Conservation (phyloP, 139 green algal genomes). For the Trebouxia sp. region DNA sequence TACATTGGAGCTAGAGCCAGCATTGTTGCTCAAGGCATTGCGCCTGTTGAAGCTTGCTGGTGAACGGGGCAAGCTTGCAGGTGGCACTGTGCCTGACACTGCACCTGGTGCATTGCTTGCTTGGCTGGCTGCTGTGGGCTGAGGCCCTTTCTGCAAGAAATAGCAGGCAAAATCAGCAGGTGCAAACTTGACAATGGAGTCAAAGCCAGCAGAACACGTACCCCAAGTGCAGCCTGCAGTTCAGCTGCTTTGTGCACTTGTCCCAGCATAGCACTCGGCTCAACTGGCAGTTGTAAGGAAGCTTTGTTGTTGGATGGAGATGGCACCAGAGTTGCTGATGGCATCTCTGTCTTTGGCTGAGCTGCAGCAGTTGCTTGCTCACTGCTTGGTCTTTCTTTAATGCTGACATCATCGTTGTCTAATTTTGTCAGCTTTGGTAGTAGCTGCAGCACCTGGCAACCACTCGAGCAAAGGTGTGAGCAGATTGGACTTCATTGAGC, state of each 20-base stretch:
- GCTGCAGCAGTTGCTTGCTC: not conserved
- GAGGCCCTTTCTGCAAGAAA: no score
- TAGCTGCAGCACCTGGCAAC: conserved; percentile 31
- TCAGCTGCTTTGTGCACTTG: conserved; percentile 1
- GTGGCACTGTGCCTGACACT: no score
- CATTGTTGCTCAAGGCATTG: not conserved
- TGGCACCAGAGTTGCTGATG: not conserved
- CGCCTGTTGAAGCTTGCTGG: not conserved
- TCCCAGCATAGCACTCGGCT: not conserved
- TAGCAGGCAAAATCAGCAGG: no score
- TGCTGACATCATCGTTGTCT: conserved; percentile 57
- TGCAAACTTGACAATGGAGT: no score
- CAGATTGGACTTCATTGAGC: not conserved
- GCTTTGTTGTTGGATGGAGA: no score
- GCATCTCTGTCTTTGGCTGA: not conserved
- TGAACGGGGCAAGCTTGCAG: not conserved
- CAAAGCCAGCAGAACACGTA: not conserved
- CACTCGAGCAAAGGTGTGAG: not conserved
- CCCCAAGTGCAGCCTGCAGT: not conserved
- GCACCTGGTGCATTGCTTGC: no score
- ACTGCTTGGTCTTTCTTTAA: conserved; percentile 13
- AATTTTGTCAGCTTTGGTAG: conserved; percentile 56
- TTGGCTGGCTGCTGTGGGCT: no score
- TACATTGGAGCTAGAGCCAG: conserved; percentile 42
- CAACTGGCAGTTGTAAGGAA: no score